Base-by-base conservation (phyloP, 2,329 filamentous ascomycete species). In the Pseudopithomyces chartarum region DNA sequence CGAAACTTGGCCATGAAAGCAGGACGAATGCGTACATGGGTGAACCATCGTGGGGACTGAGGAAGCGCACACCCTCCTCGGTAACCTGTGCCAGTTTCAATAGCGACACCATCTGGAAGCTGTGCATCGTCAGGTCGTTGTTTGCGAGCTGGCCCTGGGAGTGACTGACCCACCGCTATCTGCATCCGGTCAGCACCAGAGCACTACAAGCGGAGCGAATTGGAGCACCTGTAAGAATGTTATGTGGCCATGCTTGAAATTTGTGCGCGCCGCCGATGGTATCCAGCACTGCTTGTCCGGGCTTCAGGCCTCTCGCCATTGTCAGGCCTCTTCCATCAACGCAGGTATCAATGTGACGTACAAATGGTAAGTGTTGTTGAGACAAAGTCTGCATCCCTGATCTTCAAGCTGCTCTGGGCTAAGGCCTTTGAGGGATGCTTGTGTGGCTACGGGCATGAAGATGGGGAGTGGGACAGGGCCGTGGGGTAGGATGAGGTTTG, bases 401-500 rank as follows among this genome's bases (percentile, higher is more conserved):
- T 91, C 88, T 68, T 95, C 93, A 2, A 99, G 82, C 72, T 99
- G 95, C 63, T 94, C 89, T 1, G 94, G 92, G 0, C 95, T 98
- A 54, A 99, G 70, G 42, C 95, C 95, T 74, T 99, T 99, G 38
- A 99, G 83, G 0, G 94, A 97, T 1, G 91, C 95, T 78, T 99
- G 95, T 0, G 95, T 99, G 29, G 95, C 95, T 42, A 99, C 95
- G 15, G 95, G 95, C 95, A 99, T 99, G 78, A 99, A 99, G 56
- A 98, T 87, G 7, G 96, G 95, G 29, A 98, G 85, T 67, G 90
- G 86, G 23, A 99, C 93, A 1, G 89, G 84, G 56, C 95, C 95
- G 86, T 99, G 96, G 49, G 95, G 94, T 23, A 99, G 87, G 46
- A 88, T 90, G 52, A 99, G 83, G 57, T 87, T 87, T 52, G 95